Conservation (phyloP, 75 land plant genomes). For the Sequoiadendron giganteum region DNA sequence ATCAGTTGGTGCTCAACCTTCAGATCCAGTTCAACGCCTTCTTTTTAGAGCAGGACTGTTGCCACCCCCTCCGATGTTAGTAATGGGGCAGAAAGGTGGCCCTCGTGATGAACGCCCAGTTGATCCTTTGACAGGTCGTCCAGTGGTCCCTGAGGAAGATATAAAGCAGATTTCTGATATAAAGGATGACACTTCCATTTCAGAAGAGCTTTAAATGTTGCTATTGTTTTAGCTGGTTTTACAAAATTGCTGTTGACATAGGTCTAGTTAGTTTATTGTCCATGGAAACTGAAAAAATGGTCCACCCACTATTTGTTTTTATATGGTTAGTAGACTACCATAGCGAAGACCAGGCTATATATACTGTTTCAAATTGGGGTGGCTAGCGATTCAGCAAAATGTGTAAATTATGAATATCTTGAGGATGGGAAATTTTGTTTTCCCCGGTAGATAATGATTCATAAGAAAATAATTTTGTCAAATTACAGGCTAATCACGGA, state of each 20-base stretch:
- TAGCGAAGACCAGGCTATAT: not conserved
- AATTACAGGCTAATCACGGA: not conserved
- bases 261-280: not conserved
- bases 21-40: constrained; percentile 85
- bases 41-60: constrained; percentile 85
- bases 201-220: not conserved
- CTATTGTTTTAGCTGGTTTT: not conserved
- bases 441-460: not conserved
- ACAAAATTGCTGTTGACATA: not conserved
- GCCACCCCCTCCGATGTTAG: constrained; percentile 84
- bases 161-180: constrained; percentile 4
- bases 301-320: not conserved
- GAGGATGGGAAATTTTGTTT: not conserved
- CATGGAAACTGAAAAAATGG: not conserved
- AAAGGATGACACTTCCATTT: not conserved
- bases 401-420: not conserved
- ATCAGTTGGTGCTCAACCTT: constrained; percentile 97
- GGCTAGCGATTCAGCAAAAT: not conserved
- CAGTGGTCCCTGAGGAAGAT: constrained; percentile 13
- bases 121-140: constrained; percentile 57
- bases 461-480: not conserved
- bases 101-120: constrained; percentile 43
- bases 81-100: constrained; percentile 71
- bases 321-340: not conserved
- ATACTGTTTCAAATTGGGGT: not conserved